These are phyloP conservation scores for Trichoderma endophyticum DNA, from an alignment of 2,329 filamentous ascomycete species.

Conservation along the genomic window DNA sequence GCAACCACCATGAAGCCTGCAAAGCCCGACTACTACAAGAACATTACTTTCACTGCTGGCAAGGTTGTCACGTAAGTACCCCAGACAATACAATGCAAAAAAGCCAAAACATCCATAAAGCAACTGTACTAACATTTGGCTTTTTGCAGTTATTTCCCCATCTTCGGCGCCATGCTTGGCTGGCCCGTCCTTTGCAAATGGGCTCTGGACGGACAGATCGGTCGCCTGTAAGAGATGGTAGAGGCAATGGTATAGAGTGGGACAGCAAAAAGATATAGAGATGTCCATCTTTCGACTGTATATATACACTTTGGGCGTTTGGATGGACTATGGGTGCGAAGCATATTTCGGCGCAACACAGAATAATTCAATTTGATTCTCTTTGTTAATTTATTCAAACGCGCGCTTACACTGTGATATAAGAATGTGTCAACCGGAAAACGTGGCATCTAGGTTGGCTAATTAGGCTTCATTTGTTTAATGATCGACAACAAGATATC, in stretches of 20 bases:
- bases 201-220: constrained; percentile 17
- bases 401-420: background rate
- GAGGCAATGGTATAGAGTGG: background rate
- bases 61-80: constrained; percentile 13
- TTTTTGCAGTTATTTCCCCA: constrained; percentile 5
- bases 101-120: background rate
- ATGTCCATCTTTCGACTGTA: constrained; percentile 11
- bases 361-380: background rate
- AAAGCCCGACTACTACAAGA: constrained; percentile 1
- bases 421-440: background rate
- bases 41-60: background rate
- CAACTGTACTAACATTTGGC: background rate
- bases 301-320: constrained; percentile 13
- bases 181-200: constrained; percentile 5
- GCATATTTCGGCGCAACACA: constrained; percentile 14
- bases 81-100: background rate
- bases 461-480: background rate
- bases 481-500: background rate
- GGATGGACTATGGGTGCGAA: background rate
- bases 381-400: background rate
- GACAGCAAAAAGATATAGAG: constrained; percentile 8
- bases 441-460: background rate
- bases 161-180: constrained; percentile 2
- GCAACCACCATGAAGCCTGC: background rate
- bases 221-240: background rate